Evolutionary conservation across 1,139 yeast species (phyloP), one percentile per base, ranked within the genome.

Genomic region (Magnusiomyces fungicola): DNA sequence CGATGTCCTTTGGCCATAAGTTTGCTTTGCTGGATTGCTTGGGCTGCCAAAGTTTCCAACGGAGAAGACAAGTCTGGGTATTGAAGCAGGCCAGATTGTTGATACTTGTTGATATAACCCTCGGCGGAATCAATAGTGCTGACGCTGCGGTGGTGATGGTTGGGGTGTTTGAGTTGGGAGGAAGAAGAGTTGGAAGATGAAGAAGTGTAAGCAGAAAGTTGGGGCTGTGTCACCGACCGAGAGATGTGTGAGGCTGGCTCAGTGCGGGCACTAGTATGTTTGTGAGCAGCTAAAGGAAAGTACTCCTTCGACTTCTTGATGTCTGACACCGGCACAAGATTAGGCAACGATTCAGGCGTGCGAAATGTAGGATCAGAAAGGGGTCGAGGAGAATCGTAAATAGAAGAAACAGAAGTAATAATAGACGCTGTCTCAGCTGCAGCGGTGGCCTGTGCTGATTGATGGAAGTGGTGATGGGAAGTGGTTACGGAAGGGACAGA

Each of bases 1-100:
- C 19, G 29, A 3, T 39, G 23, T 30, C 25, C 19, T 24, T 18
- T 22, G 14, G 32, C 32, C 43, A 39, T 39, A n/a, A 22, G n/a
- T 9, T 25, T 21, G 7, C n/a, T 14, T 21, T 39, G 43, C 10
- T 39, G 12, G 22, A 39, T 21, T 23, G 43, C 22, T 25, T 39
- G 43, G 12, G 24, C 32, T 21, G 43, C 43, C n/a, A 39, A 19
- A 4, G 43, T 27, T 39, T 39, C 43, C 9, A 39, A 32, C 10
- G 43, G 43, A 3, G 43, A 39, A 18, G 34, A 14, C 12, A 12
- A 12, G 12, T 7, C 12, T 32, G 9, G 10, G 34, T 7, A 32
- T n/a, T 32, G 6, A 32, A 32, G 34, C n/a, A 6, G 16, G 10
- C 16, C 5, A 14, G 34, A 14, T 14, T 32, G 30, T 27, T 7